A percentile compares a stretch with the other conserved stretches of the same genome.
Conservation (phyloP, 2,329 filamentous ascomycete genomes). For the Epichloe amarillans region DNA sequence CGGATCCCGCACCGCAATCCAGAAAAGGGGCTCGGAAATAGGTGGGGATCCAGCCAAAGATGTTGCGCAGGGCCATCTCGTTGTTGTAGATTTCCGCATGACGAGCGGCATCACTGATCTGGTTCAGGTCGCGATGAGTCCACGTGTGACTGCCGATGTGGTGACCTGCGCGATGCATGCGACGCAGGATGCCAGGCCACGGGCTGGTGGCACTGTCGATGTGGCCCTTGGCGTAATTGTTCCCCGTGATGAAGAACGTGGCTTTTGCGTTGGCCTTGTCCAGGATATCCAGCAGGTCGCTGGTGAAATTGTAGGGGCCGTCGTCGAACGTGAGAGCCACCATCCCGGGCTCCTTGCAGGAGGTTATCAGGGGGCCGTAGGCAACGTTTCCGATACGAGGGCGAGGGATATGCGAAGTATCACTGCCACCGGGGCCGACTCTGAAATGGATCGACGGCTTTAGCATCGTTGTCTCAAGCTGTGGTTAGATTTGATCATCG, state of each 20-base stretch:
- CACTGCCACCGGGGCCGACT: conserved; percentile 14
- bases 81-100: conserved; percentile 28
- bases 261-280: conserved; percentile 19
- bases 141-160: conserved; percentile 35
- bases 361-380: conserved; percentile 21
- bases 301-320: conserved; percentile 30
- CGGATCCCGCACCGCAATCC: conserved; percentile 26
- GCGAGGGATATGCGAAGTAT: conserved; percentile 19
- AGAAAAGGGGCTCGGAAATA: conserved; percentile 34
- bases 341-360: conserved; percentile 20
- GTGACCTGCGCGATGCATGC: conserved; percentile 29
- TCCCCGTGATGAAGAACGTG: conserved; percentile 30
- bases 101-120: conserved; percentile 20
- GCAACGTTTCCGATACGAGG: conserved; percentile 21
- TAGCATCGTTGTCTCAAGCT: too few species aligned
- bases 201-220: conserved; percentile 24
- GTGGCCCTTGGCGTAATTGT: conserved; percentile 25
- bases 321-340: conserved; percentile 36
- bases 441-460: too few species aligned
- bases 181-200: conserved; percentile 25
- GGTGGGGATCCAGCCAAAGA: conserved; percentile 27
- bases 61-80: conserved; percentile 29
- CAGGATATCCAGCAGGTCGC: conserved; percentile 25
- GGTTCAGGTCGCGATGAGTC: conserved; percentile 31
- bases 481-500: too few species aligned